These are phyloP conservation scores for Phytophthora pluvialis DNA, from an alignment of 352 stramenopile genomes.

Conservation along the genomic window DNA sequence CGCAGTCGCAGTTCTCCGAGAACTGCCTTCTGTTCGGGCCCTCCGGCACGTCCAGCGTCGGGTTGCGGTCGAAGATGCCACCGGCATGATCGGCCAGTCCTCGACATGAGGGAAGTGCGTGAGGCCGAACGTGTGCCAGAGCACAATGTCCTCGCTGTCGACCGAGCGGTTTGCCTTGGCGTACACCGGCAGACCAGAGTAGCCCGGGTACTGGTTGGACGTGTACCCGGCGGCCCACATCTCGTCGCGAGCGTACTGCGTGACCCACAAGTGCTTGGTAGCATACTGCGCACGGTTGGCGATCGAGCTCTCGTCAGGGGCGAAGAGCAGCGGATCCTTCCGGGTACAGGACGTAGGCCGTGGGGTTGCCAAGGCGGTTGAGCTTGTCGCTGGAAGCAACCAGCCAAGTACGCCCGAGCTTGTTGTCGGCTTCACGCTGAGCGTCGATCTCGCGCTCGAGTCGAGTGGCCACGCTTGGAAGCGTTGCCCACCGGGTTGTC, in stretches of 20 bases:
- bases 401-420: conserved; percentile 61
- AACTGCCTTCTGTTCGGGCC: conserved; percentile 48
- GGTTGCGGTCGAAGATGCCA: conserved; percentile 69
- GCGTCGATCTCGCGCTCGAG: conserved; percentile 56
- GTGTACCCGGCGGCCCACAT: conserved; percentile 76
- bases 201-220: conserved; percentile 61
- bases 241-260: conserved; percentile 61
- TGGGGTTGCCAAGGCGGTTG: conserved; percentile 65
- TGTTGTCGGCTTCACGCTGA: conserved; percentile 49
- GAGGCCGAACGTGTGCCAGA: conserved; percentile 82
- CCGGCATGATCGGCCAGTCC: conserved; percentile 83
- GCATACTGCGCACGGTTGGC: conserved; percentile 62
- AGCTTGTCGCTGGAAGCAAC: conserved; percentile 62
- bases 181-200: conserved; percentile 62
- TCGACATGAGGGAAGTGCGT: conserved; percentile 73
- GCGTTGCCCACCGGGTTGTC: conserved; percentile 69
- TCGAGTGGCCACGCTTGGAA: conserved; percentile 57
- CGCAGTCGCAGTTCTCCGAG: conserved; percentile 40
- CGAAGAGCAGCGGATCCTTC: conserved; percentile 61
- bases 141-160: conserved; percentile 68
- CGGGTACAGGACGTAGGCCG: conserved; percentile 62
- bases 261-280: conserved; percentile 79
- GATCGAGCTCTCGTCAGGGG: conserved; percentile 54
- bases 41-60: conserved; percentile 54
- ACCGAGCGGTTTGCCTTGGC: conserved; percentile 56